Evolutionary conservation across 1,284 basidiomycete genomes (phyloP).

Genomic region (Golubevia pallescens): DNA sequence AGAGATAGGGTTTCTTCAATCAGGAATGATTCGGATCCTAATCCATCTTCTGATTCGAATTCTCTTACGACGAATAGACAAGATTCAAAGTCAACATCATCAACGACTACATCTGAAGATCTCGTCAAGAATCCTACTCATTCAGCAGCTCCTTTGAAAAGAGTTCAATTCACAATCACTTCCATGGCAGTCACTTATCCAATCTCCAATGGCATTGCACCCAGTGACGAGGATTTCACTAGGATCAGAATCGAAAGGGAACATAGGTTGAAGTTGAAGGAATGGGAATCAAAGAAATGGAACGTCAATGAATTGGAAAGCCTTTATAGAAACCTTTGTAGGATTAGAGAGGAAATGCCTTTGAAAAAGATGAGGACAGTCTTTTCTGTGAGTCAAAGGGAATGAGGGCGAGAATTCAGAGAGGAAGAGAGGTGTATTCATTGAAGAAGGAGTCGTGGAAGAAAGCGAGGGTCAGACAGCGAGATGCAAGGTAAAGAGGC

Average conservation of each 20-base stretch:
- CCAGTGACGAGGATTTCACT: conserved; percentile 50
- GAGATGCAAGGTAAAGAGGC: too few relatives aligned
- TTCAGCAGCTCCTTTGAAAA: conserved; percentile 26
- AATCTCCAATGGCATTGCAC: conserved; percentile 41
- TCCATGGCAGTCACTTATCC: conserved; percentile 58
- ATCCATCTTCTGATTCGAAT: too few relatives aligned
- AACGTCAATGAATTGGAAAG: conserved; percentile 38
- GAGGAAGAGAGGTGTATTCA: too few relatives aligned
- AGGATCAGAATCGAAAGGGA: conserved; percentile 47
- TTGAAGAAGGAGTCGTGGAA: conserved; percentile 4
- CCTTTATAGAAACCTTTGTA: conserved; percentile 57
- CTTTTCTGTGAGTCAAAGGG: conserved; percentile 37
- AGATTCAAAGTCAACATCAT: too few relatives aligned
- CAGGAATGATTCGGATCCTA: too few relatives aligned
- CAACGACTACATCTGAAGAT: too few relatives aligned
- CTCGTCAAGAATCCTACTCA: conserved; percentile 1
- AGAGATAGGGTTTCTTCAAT: too few relatives aligned
- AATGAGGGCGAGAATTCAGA: conserved; percentile 14
- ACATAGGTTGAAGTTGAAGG: conserved; percentile 35
- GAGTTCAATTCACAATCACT: conserved; percentile 55
- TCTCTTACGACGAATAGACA: too few relatives aligned
- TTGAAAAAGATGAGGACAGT: conserved; percentile 52
- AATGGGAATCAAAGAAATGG: conserved; percentile 11
- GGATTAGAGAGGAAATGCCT: conserved; percentile 56
- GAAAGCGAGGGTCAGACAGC: conserved; percentile 18